Conservation (phyloP, 768 basidiomycete species). For the Paxillus rubicundulus region DNA sequence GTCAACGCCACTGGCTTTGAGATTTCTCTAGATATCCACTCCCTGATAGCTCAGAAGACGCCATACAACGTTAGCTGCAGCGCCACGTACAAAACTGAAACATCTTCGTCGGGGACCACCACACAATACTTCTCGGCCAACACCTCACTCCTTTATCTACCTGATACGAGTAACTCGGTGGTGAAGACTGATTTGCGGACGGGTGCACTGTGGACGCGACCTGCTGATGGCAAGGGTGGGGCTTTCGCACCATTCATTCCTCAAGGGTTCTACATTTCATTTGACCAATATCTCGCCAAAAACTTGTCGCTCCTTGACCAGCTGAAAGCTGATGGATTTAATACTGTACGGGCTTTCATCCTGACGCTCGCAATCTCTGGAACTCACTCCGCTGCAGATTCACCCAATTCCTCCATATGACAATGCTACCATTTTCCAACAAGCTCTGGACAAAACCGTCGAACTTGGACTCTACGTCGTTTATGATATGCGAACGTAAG, state of each 20-base stretch:
- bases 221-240: conserved; percentile 20
- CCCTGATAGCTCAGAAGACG: conserved; percentile 26
- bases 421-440: conserved; percentile 41
- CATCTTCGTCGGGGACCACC: not conserved
- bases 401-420: conserved; percentile 71
- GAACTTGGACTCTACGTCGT: conserved; percentile 53
- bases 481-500: conserved; percentile 73
- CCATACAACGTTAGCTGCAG: conserved; percentile 36
- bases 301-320: conserved; percentile 54
- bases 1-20: conserved; percentile 38
- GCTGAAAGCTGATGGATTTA: conserved; percentile 55
- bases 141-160: conserved; percentile 41
- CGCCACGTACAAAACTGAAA: conserved; percentile 26
- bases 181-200: conserved; percentile 50
- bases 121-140: conserved; percentile 32
- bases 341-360: conserved; percentile 17
- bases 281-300: conserved; percentile 49
- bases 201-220: conserved; percentile 42
- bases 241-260: conserved; percentile 50
- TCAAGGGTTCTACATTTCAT: conserved; percentile 71
- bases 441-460: conserved; percentile 17
- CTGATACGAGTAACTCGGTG: conserved; percentile 34
- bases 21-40: conserved; percentile 33
- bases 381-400: conserved; percentile 41
- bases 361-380: no score